phyloP scores from a whole-genome alignment of 2,329 filamentous ascomycete species.

The Diplodia scrobiculata region DNA sequence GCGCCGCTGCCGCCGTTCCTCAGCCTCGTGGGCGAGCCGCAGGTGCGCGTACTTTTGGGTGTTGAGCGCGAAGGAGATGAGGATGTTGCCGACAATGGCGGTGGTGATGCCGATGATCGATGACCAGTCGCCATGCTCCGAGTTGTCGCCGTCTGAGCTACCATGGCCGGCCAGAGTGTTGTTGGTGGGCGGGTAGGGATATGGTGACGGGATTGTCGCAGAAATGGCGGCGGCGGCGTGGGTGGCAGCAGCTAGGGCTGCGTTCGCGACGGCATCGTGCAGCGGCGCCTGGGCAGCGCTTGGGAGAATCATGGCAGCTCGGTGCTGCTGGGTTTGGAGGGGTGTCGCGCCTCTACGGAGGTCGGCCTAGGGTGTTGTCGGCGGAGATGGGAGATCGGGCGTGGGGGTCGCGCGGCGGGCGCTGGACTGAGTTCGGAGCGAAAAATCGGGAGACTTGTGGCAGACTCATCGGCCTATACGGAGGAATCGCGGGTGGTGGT shows the following conservation, averaged over 20 bases:
- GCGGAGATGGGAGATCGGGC: neutral
- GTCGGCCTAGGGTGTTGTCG: neutral
- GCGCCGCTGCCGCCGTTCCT: constrained; percentile 47
- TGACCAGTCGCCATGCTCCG: constrained; percentile 63
- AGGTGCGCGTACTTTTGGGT: constrained; percentile 96
- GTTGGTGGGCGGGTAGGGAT: neutral
- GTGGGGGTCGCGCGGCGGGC: constrained; percentile 3
- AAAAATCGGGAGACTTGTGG: neutral
- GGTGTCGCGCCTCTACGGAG: neutral
- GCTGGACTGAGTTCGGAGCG: constrained; percentile 4
- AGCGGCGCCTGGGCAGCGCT: constrained; percentile 25
- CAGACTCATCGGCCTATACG: constrained; percentile 21
- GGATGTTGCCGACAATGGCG: constrained; percentile 85
- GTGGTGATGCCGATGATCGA: constrained; percentile 93
- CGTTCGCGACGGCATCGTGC: constrained; percentile 12
- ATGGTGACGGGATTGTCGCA: neutral
- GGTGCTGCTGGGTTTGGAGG: neutral
- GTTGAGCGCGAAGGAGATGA: constrained; percentile 94
- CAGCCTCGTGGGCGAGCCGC: constrained; percentile 71
- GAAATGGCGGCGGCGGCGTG: constrained; percentile 8
- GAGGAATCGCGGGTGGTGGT: constrained; percentile 8
- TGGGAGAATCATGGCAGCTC: constrained; percentile 24
- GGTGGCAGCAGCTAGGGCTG: neutral
- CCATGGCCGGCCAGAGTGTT: neutral
- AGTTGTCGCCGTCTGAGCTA: neutral